Base-by-base conservation (phyloP, 148 eudicot species). In the Fagopyrum esculentum region DNA sequence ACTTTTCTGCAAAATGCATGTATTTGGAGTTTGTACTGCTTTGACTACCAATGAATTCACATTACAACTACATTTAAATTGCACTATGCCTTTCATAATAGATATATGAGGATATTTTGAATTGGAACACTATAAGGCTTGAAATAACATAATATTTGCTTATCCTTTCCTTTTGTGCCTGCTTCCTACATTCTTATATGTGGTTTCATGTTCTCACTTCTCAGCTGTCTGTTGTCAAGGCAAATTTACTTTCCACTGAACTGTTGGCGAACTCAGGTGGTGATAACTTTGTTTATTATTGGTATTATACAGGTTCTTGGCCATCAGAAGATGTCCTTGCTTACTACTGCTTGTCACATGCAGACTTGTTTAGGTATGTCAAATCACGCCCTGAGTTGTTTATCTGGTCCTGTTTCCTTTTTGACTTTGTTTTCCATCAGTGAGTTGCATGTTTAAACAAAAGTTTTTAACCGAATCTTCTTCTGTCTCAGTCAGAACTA, bases 271-370 rank as follows among this genome's bases (percentile, higher is more conserved):
- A 47, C 55, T 71, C 35, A 45, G 52, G 15, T 45, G 47, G 45
- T 71, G 16, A 13, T 17, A 17, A 69, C n/a, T 40, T 52, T 10
- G 13, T 30, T 71, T 74, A 11, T 55, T 22, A 68, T 9, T 64
- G 50, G 15, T 73, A 72, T 80, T 76, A 46, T 77, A 74, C 84
- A 91, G 98, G 98, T 87, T 86, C 85, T 44, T 94, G 98, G 98
- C 98, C 98, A 77, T 94, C 95, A 76, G 98, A 94, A 84, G 97
- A 94, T 55, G 84, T 94, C 73, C 93, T 94, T 73, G 90, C 97
- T 78, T 86, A 86, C 79, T 94, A 91, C 85, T 94, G 91, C 85
- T 81, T 90, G 83, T 80, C 80, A 57, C 90, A 88, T 35, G 80
- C 84, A 47, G 88, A 86, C 69, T 76, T 79, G 74, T 94, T 94